Base-by-base conservation (phyloP, 257 asterid genomes). In the Solanum ossicruentum region DNA sequence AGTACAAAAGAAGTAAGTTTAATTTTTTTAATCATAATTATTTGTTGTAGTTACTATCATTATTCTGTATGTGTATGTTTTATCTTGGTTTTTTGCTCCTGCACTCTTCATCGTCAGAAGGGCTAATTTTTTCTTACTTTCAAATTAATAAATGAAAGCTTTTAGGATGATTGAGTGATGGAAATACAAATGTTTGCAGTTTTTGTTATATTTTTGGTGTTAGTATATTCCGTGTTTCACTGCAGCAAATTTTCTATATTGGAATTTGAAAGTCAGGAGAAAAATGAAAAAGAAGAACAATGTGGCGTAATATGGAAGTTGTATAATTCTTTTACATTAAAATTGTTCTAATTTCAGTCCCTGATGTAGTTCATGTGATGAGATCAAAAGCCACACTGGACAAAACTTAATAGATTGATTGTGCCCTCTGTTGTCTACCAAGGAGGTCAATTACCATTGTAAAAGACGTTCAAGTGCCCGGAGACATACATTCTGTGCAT, bases 381-480 rank as follows among this genome's bases (percentile, higher is more conserved):
- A 89, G 84, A 94, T 86, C 58, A 96, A 84, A 77, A 96, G 94
- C 89, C 92, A 90, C 87, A 94, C 99, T 0, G 96, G 97, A 20
- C 98, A 96, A 80, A 91, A 96, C 89, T 96, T 98, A 41, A 87
- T 63, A 54, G 94, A 92, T 80, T 90, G 98, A 51, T 95, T 93
- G 7, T 91, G 92, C 52, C 93, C 95, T 93, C 93, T 90, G 12
- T 85, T 89, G 85, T 94, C 98, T 90, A 88, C 91, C 80, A 91
- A 92, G 39, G 94, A 91, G 86, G 94, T 89, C 26, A 96, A 85
- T 87, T 90, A 90, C 49, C 97, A 93, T 67, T 90, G 96, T 86
- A 92, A 67, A 85, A 96, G 98, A 88, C 93, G 99, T 90, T 94
- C 97, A 89, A 94, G 93, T 63, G 96, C 95, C 99, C 98, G 89